Evolutionary conservation across 768 basidiomycete species (phyloP).

Genomic region (Dictyophora rubrovolvata): DNA sequence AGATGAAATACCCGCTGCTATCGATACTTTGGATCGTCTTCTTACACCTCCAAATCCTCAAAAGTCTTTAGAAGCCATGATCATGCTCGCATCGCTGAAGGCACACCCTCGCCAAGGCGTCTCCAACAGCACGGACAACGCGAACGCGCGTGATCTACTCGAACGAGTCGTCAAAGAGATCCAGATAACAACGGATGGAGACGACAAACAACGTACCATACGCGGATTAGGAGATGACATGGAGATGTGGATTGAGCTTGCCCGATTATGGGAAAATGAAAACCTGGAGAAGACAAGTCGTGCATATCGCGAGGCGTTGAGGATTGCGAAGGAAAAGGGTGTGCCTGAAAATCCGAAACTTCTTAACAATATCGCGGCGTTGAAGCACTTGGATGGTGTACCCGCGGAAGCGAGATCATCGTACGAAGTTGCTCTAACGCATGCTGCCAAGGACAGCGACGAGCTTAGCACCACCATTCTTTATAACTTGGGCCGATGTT

Average conservation of each 20-base stretch:
- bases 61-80: constrained; percentile 71
- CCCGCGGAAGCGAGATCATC: constrained; percentile 43
- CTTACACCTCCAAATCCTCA: constrained; percentile 56
- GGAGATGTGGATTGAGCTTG: constrained; percentile 87
- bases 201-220: constrained; percentile 25
- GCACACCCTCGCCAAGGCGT: constrained; percentile 73
- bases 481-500: constrained; percentile 87
- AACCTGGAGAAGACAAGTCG: constrained; percentile 61
- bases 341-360: constrained; percentile 51
- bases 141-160: constrained; percentile 77
- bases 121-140: constrained; percentile 57
- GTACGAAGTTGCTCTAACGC: constrained; percentile 69
- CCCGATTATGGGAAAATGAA: constrained; percentile 79
- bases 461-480: constrained; percentile 71
- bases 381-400: constrained; percentile 62
- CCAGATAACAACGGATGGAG: constrained; percentile 46
- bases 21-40: constrained; percentile 73
- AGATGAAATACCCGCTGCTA: constrained; percentile 80
- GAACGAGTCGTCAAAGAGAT: constrained; percentile 64
- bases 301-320: constrained; percentile 64
- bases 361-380: constrained; percentile 69
- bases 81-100: constrained; percentile 85
- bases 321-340: constrained; percentile 41
- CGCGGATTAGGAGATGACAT: constrained; percentile 63
- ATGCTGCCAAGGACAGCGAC: constrained; percentile 46